These are phyloP conservation scores for Pleurotus salmoneostramineus DNA, from an alignment of 768 basidiomycete species.

Conservation along the genomic window DNA sequence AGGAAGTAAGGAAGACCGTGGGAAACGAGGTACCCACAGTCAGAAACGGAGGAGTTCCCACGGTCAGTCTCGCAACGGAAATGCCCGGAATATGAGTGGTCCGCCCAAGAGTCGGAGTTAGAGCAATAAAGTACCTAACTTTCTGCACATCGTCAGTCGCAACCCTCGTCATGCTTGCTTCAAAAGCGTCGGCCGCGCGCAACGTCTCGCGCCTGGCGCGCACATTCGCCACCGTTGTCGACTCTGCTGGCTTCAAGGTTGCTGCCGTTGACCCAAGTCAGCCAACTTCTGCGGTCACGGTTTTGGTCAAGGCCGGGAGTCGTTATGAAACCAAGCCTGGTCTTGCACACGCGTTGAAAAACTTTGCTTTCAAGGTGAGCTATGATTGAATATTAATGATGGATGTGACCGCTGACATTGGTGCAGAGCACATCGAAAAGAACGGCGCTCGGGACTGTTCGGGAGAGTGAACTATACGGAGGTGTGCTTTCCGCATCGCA, in stretches of 20 bases:
- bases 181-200: constrained; percentile 56
- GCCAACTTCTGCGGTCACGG: constrained; percentile 81
- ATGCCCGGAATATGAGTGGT: not conserved
- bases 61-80: not conserved
- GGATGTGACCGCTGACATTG: not conserved
- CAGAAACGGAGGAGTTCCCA: not conserved
- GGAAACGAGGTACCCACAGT: not conserved
- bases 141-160: constrained; percentile 21
- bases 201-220: constrained; percentile 57
- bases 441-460: constrained; percentile 85
- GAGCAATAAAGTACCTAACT: constrained; percentile 16
- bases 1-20: not conserved
- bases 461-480: constrained; percentile 92
- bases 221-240: constrained; percentile 80
- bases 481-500: constrained; percentile 85
- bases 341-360: constrained; percentile 91
- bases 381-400: not conserved
- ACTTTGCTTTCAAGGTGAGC: constrained; percentile 97
- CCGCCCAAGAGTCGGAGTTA: constrained; percentile 5
- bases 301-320: constrained; percentile 90
- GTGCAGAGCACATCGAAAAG: constrained; percentile 78
- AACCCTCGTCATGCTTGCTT: constrained; percentile 52
- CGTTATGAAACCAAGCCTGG: constrained; percentile 87
- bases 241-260: constrained; percentile 79
- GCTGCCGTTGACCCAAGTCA: constrained; percentile 80